Base-by-base conservation (phyloP, 306 rosid genomes). In the Cicer pinnatifidum region DNA sequence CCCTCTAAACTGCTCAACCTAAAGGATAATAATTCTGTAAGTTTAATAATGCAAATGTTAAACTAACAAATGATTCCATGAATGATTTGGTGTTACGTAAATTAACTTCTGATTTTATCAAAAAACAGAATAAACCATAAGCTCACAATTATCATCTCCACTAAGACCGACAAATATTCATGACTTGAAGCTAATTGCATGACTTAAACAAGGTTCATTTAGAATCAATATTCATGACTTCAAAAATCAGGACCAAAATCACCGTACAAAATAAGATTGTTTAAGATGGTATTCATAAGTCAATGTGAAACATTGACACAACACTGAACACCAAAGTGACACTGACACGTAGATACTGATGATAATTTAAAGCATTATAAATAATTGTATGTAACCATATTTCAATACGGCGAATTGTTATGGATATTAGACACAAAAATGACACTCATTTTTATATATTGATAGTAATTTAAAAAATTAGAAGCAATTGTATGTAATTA, bases 91-190 rank as follows among this genome's bases (percentile, higher is more conserved):
- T 43, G 35, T 62, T 17, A 17, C 28, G 46, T 44, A 54, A 53
- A 54, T 64, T 54, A 67, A 16, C 33, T 38, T 69, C 35, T 78
- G 56, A 51, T 15, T 10, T 50, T 9, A 50, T 50, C 54, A 50
- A 50, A 16, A 50, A 13, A 50, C 17, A 50, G 54, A 50, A n/a
- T 1, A 50, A 50, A 50, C 8, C 8, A 48, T 48, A n/a, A 48
- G 0, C 53, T 8, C 0, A 48, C 1, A 47, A 48, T 48, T 48
- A 48, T n/a, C 9, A 7, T 13, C 41, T 35, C 10, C 51, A 4
- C 60, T 16, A 17, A 20, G 41, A 63, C 41, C 53, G 54, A 64
- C 19, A 37, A 53, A 17, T 28, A 23, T 17, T 44, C 41, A 65
- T 43, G 20, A 28, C 9, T 50, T 28, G 3, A 28, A 39, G 59